phyloP scores from a whole-genome alignment of 805 yeast genomes.

The Candida sithepensis region DNA sequence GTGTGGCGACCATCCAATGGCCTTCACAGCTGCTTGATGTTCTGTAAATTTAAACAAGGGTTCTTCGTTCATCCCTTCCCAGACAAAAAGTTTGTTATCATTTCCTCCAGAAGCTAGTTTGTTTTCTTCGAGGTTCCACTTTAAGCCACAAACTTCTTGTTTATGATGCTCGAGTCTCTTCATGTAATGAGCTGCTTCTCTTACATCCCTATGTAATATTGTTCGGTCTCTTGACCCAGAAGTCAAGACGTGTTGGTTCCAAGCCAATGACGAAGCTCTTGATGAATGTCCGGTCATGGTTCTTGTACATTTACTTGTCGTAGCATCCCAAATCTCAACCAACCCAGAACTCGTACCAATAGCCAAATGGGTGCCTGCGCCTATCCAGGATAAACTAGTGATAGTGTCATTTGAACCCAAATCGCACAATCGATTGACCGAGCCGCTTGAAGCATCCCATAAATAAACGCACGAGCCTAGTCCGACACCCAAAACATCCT shows the following conservation, averaged over 20 bases:
- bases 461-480: slow-evolving; percentile 82
- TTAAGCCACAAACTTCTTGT: slow-evolving; percentile 95
- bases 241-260: slow-evolving; percentile 88
- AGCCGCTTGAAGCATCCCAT: slow-evolving; percentile 85
- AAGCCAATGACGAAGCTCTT: slow-evolving; percentile 82
- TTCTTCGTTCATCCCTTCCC: slow-evolving; percentile 72
- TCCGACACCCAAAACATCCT: slow-evolving; percentile 86
- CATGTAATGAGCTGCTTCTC: slow-evolving; percentile 79
- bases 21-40: slow-evolving; percentile 94
- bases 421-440: slow-evolving; percentile 77
- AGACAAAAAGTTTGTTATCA: slow-evolving; percentile 80
- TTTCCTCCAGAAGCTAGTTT: slow-evolving; percentile 95
- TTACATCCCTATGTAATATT: slow-evolving; percentile 86
- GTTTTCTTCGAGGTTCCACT: slow-evolving; percentile 90
- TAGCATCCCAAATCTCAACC: slow-evolving; percentile 94
- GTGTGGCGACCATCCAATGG: slow-evolving; percentile 97
- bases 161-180: slow-evolving; percentile 67
- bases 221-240: slow-evolving; percentile 85
- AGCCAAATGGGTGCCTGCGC: slow-evolving; percentile 90
- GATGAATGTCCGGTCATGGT: slow-evolving; percentile 89
- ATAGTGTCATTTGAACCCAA: slow-evolving; percentile 62
- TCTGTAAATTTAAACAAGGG: slow-evolving; percentile 76
- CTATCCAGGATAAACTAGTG: slow-evolving; percentile 89
- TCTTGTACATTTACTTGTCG: slow-evolving; percentile 74
- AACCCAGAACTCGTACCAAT: slow-evolving; percentile 84